phyloP scores from a whole-genome alignment of 2,329 filamentous ascomycete genomes.

The Penicillium digitatum region DNA sequence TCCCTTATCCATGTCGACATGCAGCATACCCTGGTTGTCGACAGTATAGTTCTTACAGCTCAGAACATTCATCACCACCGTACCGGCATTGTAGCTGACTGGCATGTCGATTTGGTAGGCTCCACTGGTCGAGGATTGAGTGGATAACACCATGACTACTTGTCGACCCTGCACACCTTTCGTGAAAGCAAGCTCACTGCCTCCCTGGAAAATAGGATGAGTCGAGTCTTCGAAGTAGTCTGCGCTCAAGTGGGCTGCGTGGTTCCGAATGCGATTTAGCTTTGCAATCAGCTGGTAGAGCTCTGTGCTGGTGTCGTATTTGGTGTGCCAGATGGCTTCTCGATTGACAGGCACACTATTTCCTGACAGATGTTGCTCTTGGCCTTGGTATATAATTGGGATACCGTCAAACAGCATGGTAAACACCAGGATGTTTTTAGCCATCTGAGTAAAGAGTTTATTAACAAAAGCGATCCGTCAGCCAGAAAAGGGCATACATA shows the following conservation, averaged over 20 bases:
- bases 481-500: conserved; percentile 10
- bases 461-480: conserved; percentile 5
- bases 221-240: conserved; percentile 38
- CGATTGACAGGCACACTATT: conserved; percentile 48
- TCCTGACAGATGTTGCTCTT: conserved; percentile 57
- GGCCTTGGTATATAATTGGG: conserved; percentile 31
- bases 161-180: conserved; percentile 44
- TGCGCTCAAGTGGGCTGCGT: conserved; percentile 34
- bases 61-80: conserved; percentile 27
- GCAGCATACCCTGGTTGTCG: conserved; percentile 23
- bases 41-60: conserved; percentile 28
- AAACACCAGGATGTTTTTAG: conserved; percentile 60
- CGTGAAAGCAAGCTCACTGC: conserved; percentile 43
- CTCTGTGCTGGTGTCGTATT: conserved; percentile 38
- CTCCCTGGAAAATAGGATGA: conserved; percentile 16
- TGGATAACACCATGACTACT: conserved; percentile 45
- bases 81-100: conserved; percentile 25
- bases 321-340: conserved; percentile 51
- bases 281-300: conserved; percentile 40
- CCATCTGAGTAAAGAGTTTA: conserved; percentile 35
- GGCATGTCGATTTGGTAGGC: conserved; percentile 31
- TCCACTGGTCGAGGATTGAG: conserved; percentile 35
- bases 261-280: conserved; percentile 44
- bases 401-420: conserved; percentile 59
- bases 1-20: conserved; percentile 29